Percentiles rank a stretch among this genome's conserved stretches.
Evolutionary conservation across 768 basidiomycete species (phyloP).

Genomic region (Auriscalpium vulgare): DNA sequence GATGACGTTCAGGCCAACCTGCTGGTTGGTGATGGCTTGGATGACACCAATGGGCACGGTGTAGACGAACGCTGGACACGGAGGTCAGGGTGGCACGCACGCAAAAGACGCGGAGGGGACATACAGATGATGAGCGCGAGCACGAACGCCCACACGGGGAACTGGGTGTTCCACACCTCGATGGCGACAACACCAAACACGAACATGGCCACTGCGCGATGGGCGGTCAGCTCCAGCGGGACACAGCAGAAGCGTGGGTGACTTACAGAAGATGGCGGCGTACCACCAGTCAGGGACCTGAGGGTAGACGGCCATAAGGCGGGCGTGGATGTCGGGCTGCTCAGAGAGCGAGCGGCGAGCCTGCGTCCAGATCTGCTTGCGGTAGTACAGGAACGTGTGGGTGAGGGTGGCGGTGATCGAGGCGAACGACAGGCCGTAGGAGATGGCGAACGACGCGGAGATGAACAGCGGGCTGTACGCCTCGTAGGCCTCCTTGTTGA

Average conservation of each 20-base stretch:
- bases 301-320: constrained; percentile 67
- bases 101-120: constrained; percentile 7
- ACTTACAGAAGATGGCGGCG: constrained; percentile 40
- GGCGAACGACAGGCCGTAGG: constrained; percentile 77
- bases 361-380: constrained; percentile 72
- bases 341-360: constrained; percentile 63
- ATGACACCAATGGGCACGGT: constrained; percentile 51
- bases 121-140: constrained; percentile 56
- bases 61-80: constrained; percentile 28
- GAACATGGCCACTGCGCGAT: constrained; percentile 46
- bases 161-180: constrained; percentile 61
- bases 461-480: constrained; percentile 57
- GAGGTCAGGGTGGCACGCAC: not conserved
- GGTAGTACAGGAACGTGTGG: constrained; percentile 67
- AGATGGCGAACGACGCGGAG: constrained; percentile 61
- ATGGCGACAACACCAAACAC: constrained; percentile 61
- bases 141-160: constrained; percentile 71
- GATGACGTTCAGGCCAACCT: constrained; percentile 69
- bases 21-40: constrained; percentile 72
- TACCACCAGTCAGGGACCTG: constrained; percentile 91
- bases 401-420: constrained; percentile 67
- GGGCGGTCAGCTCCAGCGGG: not conserved
- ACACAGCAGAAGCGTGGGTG: constrained; percentile 4
- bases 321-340: constrained; percentile 79
- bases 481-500: constrained; percentile 48